phyloP scores from a whole-genome alignment of 2,329 filamentous ascomycete genomes.

The Monilinia fructicola region DNA sequence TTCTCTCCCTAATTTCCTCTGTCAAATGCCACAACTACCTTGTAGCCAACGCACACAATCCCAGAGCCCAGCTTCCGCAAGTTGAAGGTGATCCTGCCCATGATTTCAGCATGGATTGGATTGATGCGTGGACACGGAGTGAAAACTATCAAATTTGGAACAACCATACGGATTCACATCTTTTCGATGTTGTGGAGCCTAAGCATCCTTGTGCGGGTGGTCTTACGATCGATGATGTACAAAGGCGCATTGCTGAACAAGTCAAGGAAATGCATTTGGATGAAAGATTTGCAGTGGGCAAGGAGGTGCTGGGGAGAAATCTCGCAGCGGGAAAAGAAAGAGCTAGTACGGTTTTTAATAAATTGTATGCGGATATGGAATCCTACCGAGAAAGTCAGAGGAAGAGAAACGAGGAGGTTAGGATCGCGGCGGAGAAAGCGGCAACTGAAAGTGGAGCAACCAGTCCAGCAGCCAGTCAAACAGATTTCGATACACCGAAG shows the following conservation, averaged over 20 bases:
- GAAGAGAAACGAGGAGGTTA: conserved; percentile 56
- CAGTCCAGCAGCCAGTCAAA: conserved; percentile 29
- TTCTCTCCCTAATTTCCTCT: conserved; percentile 81
- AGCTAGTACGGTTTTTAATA: conserved; percentile 82
- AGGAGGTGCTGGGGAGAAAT: conserved; percentile 84
- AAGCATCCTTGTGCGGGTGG: conserved; percentile 91
- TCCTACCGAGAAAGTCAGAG: conserved; percentile 71
- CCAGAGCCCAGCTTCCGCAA: conserved; percentile 61
- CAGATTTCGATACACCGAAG: conserved; percentile 45
- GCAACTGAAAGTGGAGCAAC: conserved; percentile 22
- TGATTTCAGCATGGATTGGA: conserved; percentile 82
- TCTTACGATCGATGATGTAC: conserved; percentile 90
- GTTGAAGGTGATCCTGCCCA: conserved; percentile 78
- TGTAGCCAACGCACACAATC: conserved; percentile 52
- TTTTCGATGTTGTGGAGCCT: conserved; percentile 93
- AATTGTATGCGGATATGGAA: conserved; percentile 88
- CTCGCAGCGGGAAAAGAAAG: conserved; percentile 86
- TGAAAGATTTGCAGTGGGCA: conserved; percentile 79
- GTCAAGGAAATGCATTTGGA: conserved; percentile 93
- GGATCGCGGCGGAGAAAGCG: conserved; percentile 30
- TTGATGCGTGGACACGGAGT: conserved; percentile 83
- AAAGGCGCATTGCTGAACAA: conserved; percentile 84
- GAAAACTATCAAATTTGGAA: conserved; percentile 93
- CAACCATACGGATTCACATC: conserved; percentile 73
- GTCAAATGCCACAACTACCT: conserved; percentile 84